phyloP scores from a whole-genome alignment of 202 grass and related monocot species.

The Panicum hallii region DNA sequence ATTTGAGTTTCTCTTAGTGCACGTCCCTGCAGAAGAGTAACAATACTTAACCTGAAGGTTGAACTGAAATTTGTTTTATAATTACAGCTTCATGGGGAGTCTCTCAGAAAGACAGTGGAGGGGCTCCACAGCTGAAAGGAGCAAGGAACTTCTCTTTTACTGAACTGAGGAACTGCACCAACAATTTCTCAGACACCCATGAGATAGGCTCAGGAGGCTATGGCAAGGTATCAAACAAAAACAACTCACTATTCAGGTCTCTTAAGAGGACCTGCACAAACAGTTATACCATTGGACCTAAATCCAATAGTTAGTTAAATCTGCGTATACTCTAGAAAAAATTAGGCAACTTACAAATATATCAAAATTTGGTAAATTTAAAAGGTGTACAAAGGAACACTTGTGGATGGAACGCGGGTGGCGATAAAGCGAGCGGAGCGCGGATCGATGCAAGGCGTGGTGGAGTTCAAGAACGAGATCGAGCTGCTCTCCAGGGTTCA shows the following conservation, averaged over 20 bases:
- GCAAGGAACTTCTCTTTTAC: conserved; percentile 75
- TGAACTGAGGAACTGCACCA: conserved; percentile 66
- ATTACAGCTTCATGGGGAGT: conserved; percentile 62
- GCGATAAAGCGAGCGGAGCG: conserved; percentile 71
- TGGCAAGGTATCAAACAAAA: conserved; percentile 57
- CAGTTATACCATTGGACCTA: not conserved
- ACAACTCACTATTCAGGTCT: not conserved
- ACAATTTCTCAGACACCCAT: conserved; percentile 68
- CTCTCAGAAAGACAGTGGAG: conserved; percentile 58
- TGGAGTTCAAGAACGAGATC: conserved; percentile 88
- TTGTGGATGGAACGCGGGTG: conserved; percentile 57
- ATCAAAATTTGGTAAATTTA: not conserved
- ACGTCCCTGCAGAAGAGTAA: not conserved
- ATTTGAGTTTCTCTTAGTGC: not conserved
- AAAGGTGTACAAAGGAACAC: conserved; percentile 70
- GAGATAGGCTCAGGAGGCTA: conserved; percentile 73
- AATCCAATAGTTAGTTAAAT: not conserved
- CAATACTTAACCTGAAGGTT: not conserved
- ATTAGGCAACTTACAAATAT: conserved; percentile 10
- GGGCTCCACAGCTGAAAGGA: conserved; percentile 80
- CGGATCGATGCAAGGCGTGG: conserved; percentile 61
- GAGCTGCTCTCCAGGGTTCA: conserved; percentile 81
- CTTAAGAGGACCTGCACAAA: not conserved
- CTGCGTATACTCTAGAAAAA: not conserved
- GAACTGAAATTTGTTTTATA: conserved; percentile 35